phyloP scores from a whole-genome alignment of 202 grass and related monocot genomes.

The Digitaria exilis region DNA sequence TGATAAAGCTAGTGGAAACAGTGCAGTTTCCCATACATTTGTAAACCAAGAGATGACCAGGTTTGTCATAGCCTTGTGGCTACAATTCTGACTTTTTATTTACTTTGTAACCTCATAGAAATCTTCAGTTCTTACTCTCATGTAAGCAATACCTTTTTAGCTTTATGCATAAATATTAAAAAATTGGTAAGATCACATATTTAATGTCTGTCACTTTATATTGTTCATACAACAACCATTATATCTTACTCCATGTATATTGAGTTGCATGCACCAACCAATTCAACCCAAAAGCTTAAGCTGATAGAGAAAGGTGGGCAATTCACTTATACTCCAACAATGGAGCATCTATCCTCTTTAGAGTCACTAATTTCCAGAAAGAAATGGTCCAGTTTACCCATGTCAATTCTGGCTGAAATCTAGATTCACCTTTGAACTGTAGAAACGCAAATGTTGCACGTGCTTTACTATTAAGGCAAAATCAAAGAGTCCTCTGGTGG shows the following conservation, averaged over 20 bases:
- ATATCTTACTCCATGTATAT: too few species aligned
- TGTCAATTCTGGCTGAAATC: neutral
- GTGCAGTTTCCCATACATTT: conserved; percentile 23
- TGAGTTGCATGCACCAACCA: too few species aligned
- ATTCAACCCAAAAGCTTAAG: too few species aligned
- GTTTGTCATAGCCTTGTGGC: conserved; percentile 37
- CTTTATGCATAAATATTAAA: conserved; percentile 10
- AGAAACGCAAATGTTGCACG: neutral
- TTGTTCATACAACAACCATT: conserved; percentile 15
- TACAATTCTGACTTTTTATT: conserved; percentile 19
- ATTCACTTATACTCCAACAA: too few species aligned
- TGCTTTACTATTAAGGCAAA: neutral
- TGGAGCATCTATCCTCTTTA: neutral
- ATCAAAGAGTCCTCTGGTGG: too few species aligned
- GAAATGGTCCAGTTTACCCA: neutral
- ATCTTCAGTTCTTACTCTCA: neutral
- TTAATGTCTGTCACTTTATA: neutral
- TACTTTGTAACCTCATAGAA: conserved; percentile 1
- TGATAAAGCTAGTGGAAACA: conserved; percentile 33
- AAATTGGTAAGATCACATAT: conserved; percentile 8
- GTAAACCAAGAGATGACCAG: conserved; percentile 40
- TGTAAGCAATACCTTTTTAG: conserved; percentile 1
- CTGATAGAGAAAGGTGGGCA: too few species aligned
- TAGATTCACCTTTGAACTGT: neutral
- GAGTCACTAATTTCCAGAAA: neutral